Evolutionary conservation across 192 early-diverging fungal genomes (phyloP).

Genomic region (Obelidium mucronatum): DNA sequence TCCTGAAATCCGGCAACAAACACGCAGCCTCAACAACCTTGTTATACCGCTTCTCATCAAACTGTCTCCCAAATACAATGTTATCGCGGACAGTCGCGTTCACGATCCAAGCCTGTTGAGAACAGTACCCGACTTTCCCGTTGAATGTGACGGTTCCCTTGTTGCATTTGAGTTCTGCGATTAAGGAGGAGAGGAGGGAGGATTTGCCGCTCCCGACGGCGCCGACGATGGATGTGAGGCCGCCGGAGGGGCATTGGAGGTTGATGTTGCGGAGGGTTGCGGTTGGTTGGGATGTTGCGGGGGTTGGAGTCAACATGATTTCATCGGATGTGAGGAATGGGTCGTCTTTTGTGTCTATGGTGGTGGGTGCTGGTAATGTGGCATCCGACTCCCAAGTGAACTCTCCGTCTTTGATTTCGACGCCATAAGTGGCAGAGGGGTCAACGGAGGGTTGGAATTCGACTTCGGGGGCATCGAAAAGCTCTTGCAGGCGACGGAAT

Average conservation of each 20-base stretch:
- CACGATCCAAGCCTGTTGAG: conserved; percentile 45
- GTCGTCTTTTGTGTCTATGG: conserved; percentile 14
- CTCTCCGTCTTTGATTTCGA: conserved; percentile 64
- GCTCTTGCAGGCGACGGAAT: conserved; percentile 48
- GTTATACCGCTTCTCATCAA: conserved; percentile 7
- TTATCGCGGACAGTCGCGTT: conserved; percentile 73
- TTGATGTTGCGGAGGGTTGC: conserved; percentile 45
- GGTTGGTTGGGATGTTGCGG: conserved; percentile 1
- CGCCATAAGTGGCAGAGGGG: conserved; percentile 53
- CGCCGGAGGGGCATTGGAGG: conserved; percentile 52
- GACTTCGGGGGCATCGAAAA: conserved; percentile 68
- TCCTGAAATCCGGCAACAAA: conserved; percentile 41
- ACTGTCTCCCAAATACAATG: conserved; percentile 58
- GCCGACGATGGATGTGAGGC: conserved; percentile 81
- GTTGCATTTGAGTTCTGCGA: conserved; percentile 78
- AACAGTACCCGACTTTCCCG: not conserved
- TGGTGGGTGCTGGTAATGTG: conserved; percentile 18
- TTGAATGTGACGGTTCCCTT: conserved; percentile 42
- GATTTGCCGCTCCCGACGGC: conserved; percentile 85
- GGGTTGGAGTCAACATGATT: too few relatives aligned
- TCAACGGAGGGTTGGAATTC: conserved; percentile 59
- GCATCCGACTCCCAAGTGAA: conserved; percentile 66
- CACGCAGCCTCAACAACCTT: conserved; percentile 26
- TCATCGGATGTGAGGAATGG: conserved; percentile 16
- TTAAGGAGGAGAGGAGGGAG: conserved; percentile 78